phyloP scores from a whole-genome alignment of 2,329 filamentous ascomycete genomes.

The Penicillium sp. region DNA sequence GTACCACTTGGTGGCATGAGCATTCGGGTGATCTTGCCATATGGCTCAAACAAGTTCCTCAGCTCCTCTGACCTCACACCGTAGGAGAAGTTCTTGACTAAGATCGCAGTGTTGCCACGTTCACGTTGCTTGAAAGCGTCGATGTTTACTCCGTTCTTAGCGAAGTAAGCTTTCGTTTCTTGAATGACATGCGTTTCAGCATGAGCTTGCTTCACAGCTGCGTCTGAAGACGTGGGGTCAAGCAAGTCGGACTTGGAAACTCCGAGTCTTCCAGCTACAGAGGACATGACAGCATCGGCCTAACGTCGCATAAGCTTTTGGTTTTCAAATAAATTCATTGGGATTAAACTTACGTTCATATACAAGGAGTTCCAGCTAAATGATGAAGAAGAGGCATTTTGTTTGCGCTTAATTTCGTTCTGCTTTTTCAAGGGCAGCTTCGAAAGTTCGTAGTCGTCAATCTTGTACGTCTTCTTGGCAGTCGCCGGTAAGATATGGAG shows the following conservation, averaged over 20 bases:
- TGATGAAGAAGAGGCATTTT: constrained; percentile 72
- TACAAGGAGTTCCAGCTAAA: constrained; percentile 99
- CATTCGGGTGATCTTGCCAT: constrained; percentile 76
- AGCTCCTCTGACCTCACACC: constrained; percentile 79
- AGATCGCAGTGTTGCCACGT: constrained; percentile 81
- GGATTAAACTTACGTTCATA: constrained; percentile 71
- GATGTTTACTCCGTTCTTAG: constrained; percentile 83
- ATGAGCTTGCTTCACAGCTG: constrained; percentile 93
- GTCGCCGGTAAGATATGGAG: constrained; percentile 86
- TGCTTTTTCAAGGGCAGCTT: constrained; percentile 95
- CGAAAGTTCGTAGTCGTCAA: constrained; percentile 87
- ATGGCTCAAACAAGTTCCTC: constrained; percentile 78
- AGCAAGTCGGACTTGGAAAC: constrained; percentile 88
- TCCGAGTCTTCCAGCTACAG: constrained; percentile 81
- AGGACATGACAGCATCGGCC: constrained; percentile 85
- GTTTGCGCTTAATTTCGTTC: constrained; percentile 82
- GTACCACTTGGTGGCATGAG: constrained; percentile 92
- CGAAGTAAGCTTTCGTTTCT: constrained; percentile 92
- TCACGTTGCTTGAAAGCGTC: constrained; percentile 85
- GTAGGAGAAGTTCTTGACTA: constrained; percentile 94
- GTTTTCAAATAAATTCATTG: background rate
- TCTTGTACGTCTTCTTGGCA: constrained; percentile 75
- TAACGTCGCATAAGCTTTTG: constrained; percentile 30
- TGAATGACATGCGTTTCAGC: constrained; percentile 96
- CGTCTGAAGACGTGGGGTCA: constrained; percentile 93